These are phyloP conservation scores for Crithidia sp. DNA, from an alignment of 208 protist genomes.

Conservation along the genomic window DNA sequence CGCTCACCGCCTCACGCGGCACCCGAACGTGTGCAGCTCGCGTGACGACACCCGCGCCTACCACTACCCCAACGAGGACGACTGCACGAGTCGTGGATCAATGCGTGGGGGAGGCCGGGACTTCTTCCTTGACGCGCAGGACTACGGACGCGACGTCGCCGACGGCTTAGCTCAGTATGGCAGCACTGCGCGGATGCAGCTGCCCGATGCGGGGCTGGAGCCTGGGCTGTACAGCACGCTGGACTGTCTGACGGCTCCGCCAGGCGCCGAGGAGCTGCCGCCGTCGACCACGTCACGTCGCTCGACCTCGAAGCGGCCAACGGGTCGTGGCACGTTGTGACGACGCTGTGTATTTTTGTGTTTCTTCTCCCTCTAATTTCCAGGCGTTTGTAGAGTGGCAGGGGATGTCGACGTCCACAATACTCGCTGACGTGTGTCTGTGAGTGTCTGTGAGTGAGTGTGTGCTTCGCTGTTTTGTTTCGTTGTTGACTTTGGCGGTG, in stretches of 20 bases:
- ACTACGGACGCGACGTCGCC: constrained; percentile 7
- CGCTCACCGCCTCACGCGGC: constrained; percentile 2
- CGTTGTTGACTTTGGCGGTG: no score
- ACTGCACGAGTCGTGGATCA: constrained; percentile 11
- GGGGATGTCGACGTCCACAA: no score
- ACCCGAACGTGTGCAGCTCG: constrained; percentile 11
- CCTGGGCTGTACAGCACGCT: constrained; percentile 8
- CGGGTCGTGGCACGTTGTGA: background rate
- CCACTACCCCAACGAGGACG: constrained; percentile 1
- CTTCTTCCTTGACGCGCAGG: constrained; percentile 4
- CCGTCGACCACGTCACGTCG: constrained; percentile 5
- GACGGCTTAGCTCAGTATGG: constrained; percentile 12
- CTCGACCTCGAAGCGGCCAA: background rate
- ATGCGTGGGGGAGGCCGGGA: background rate
- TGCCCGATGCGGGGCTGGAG: constrained; percentile 9
- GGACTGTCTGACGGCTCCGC: constrained; percentile 9
- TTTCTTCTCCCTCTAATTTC: background rate
- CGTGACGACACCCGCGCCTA: constrained; percentile 25
- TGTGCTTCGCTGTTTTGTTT: background rate
- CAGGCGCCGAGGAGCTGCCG: background rate
- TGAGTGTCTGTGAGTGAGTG: background rate
- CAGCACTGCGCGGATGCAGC: constrained; percentile 2
- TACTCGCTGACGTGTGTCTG: background rate
- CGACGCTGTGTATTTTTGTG: background rate
- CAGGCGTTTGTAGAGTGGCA: no score